These are phyloP conservation scores for Alternaria ventricosa DNA, from an alignment of 2,329 filamentous ascomycete species.

Conservation along the genomic window DNA sequence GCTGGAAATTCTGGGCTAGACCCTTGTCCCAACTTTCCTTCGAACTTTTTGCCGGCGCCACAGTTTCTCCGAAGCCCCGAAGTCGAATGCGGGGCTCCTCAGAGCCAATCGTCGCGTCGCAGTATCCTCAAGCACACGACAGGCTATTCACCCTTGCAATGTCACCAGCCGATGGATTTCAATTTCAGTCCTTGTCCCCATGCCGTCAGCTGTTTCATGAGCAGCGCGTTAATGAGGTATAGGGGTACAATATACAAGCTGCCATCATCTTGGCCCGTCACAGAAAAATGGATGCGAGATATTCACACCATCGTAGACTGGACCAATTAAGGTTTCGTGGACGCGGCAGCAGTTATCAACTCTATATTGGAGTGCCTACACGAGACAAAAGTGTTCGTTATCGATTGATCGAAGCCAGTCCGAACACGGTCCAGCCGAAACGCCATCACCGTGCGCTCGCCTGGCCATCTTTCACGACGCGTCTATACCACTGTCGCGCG, in stretches of 20 bases:
- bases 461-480: constrained; percentile 36
- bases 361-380: neutral
- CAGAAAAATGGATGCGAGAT: neutral
- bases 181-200: constrained; percentile 5
- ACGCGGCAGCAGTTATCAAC: neutral
- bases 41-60: constrained; percentile 26
- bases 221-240: constrained; percentile 6
- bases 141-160: constrained; percentile 17
- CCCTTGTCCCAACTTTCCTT: constrained; percentile 16
- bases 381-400: neutral
- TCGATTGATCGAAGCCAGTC: constrained; percentile 9
- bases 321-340: neutral
- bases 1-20: constrained; percentile 26
- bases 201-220: constrained; percentile 15
- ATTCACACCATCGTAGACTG: neutral
- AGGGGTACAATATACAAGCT: neutral
- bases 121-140: constrained; percentile 29
- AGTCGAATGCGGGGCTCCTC: constrained; percentile 21
- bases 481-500: constrained; percentile 38
- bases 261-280: neutral
- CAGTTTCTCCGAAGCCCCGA: constrained; percentile 13
- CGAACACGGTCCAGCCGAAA: constrained; percentile 23
- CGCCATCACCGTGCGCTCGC: constrained; percentile 29
- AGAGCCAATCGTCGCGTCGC: constrained; percentile 38
- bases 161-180: constrained; percentile 22